Evolutionary conservation across 345 rosid genomes (phyloP).

Genomic region (Trapa incisa): DNA sequence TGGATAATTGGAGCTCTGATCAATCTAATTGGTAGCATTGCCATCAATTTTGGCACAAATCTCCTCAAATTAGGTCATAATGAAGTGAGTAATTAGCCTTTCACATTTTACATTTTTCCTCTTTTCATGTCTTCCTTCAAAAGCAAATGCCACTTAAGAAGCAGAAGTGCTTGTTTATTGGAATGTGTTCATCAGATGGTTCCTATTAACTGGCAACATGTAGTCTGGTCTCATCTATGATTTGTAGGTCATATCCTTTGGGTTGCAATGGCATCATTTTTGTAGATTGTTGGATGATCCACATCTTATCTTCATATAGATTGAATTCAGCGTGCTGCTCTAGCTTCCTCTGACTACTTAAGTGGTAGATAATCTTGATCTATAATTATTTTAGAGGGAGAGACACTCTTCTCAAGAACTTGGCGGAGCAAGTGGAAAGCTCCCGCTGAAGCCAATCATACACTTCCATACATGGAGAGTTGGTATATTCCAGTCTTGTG

Average conservation of each 20-base stretch:
- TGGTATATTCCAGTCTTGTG: constrained; percentile 42
- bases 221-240: background rate
- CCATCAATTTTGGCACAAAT: constrained; percentile 98
- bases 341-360: background rate
- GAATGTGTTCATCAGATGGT: background rate
- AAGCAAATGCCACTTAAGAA: too few relatives aligned
- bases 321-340: background rate
- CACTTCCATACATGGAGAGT: constrained; percentile 95
- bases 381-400: constrained; percentile 50
- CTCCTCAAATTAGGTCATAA: constrained; percentile 94
- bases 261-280: background rate
- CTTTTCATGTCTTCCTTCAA: too few relatives aligned
- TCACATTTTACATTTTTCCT: background rate
- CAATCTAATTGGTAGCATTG: constrained; percentile 88
- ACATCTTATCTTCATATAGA: background rate
- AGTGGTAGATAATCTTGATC: background rate
- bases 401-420: constrained; percentile 42
- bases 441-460: constrained; percentile 58
- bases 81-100: constrained; percentile 36
- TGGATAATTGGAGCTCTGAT: constrained; percentile 97
- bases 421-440: constrained; percentile 54
- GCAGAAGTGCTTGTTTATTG: background rate
- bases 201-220: background rate
- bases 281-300: background rate
- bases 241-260: background rate